Evolutionary conservation across 495 filamentous ascomycete species (phyloP).

Genomic region (Pseudoneurospora amorphoporcata): DNA sequence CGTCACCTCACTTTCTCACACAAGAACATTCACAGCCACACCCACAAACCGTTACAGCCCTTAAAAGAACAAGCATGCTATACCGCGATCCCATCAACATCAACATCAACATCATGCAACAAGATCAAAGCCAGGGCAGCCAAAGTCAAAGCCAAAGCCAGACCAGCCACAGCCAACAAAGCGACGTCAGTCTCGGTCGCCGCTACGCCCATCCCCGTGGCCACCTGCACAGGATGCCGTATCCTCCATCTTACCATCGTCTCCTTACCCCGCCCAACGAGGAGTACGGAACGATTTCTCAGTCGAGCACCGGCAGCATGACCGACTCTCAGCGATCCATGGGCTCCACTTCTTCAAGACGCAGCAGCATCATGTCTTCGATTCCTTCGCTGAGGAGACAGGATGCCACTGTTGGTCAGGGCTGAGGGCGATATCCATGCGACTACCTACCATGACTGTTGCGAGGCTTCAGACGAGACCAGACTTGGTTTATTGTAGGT

Average conservation of each 20-base stretch:
- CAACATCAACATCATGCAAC: background rate
- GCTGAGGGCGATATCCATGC: background rate
- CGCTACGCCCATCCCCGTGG: background rate
- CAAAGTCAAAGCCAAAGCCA: background rate
- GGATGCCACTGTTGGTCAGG: background rate
- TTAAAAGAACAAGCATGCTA: background rate
- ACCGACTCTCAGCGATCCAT: background rate
- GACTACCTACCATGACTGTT: background rate
- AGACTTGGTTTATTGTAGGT: background rate
- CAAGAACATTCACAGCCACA: background rate
- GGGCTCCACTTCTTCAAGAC: background rate
- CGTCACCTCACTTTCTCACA: no score
- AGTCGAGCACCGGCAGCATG: background rate
- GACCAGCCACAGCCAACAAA: background rate
- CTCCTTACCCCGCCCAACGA: background rate
- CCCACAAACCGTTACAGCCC: background rate
- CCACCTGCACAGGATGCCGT: background rate
- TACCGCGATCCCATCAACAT: background rate
- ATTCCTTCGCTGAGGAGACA: background rate
- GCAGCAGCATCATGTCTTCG: background rate
- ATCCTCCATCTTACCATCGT: background rate
- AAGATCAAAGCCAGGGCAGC: background rate
- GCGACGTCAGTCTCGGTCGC: background rate
- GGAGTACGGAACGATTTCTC: background rate
- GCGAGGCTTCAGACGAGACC: background rate